A percentile compares a stretch with the other conserved stretches of the same genome.
phyloP scores from a whole-genome alignment of 352 stramenopile species.

The Globisporangium splendens region DNA sequence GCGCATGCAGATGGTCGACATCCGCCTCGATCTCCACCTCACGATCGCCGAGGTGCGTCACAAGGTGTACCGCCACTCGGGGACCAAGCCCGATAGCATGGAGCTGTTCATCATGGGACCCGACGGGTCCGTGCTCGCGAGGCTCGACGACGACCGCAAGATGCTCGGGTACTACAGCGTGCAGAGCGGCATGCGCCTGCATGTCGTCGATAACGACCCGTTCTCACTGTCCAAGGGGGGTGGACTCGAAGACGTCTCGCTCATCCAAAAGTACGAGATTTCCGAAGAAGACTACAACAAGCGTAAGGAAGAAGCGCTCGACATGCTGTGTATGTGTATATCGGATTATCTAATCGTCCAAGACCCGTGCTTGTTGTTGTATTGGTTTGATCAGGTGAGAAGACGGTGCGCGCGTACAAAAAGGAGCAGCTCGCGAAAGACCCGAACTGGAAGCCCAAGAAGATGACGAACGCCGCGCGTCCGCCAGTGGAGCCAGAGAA shows the following conservation, averaged over 20 bases:
- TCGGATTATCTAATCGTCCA: too few relatives aligned
- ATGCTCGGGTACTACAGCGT: conserved; percentile 92
- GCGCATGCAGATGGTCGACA: conserved; percentile 95
- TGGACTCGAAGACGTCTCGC: conserved; percentile 94
- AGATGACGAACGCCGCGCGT: conserved; percentile 53
- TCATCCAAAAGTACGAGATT: conserved; percentile 98
- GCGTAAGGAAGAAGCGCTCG: conserved; percentile 37
- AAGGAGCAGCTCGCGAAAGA: conserved; percentile 94
- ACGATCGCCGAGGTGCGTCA: conserved; percentile 88
- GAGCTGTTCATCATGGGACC: conserved; percentile 57
- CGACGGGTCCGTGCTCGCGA: conserved; percentile 42
- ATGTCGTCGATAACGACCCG: conserved; percentile 96
- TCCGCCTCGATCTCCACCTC: conserved; percentile 93
- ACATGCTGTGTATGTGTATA: too few relatives aligned
- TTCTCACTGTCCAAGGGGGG: conserved; percentile 93
- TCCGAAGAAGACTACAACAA: conserved; percentile 98
- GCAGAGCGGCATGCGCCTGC: conserved; percentile 91
- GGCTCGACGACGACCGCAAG: conserved; percentile 68
- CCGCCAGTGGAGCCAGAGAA: conserved; percentile 30
- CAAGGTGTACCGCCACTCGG: conserved; percentile 95
- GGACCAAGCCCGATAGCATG: conserved; percentile 91
- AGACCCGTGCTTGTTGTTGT: not conserved
- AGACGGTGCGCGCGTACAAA: conserved; percentile 97
- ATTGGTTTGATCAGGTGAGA: conserved; percentile 63
- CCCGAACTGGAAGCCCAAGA: conserved; percentile 92